phyloP scores from a whole-genome alignment of 2,329 filamentous ascomycete species.

The Juglanconis sp. region DNA sequence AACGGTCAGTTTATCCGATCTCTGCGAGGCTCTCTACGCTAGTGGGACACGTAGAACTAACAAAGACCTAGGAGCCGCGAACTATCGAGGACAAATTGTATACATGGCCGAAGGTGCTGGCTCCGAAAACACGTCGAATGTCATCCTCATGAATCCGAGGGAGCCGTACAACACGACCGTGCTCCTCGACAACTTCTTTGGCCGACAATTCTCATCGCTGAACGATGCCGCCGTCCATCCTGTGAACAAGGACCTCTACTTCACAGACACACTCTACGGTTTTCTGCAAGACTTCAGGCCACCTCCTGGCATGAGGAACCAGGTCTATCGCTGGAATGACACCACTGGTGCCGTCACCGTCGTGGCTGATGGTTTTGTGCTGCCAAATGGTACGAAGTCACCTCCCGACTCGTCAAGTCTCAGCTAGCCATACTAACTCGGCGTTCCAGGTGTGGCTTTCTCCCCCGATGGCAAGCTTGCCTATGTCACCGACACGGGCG shows the following conservation, averaged over 20 bases:
- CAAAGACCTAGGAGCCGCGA: constrained; percentile 40
- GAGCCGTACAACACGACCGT: constrained; percentile 50
- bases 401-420: no score
- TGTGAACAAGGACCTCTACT: constrained; percentile 57
- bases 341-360: constrained; percentile 48
- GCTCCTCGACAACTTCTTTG: constrained; percentile 58
- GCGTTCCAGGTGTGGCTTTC: constrained; percentile 44
- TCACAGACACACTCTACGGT: constrained; percentile 61
- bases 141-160: constrained; percentile 41
- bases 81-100: constrained; percentile 46
- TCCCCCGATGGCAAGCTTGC: constrained; percentile 46
- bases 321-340: constrained; percentile 57
- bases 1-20: constrained; percentile 38
- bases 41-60: not conserved
- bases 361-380: constrained; percentile 55
- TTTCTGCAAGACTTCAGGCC: constrained; percentile 57
- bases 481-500: constrained; percentile 55
- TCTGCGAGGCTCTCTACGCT: not conserved
- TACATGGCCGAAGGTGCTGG: constrained; percentile 51
- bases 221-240: constrained; percentile 57
- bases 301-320: constrained; percentile 48
- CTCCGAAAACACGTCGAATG: constrained; percentile 33
- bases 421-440: not conserved
- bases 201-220: constrained; percentile 57
- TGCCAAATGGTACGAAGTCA: constrained; percentile 46